Percentiles rank a stretch among this genome's conserved stretches.
These are phyloP conservation scores for Forsythia viridissima DNA, from an alignment of 257 asterid species.

Conservation along the genomic window DNA sequence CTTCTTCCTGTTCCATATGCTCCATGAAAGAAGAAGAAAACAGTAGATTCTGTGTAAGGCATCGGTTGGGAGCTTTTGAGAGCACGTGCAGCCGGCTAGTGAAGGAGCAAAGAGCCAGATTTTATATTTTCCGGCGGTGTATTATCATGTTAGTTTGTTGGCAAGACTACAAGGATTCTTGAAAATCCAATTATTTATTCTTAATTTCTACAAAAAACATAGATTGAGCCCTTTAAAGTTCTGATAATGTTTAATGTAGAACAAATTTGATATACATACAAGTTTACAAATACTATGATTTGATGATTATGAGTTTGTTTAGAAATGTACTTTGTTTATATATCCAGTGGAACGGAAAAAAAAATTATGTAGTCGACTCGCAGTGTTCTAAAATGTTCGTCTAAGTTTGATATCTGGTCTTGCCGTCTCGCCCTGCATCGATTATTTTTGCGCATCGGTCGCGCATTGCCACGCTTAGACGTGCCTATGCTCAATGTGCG, in stretches of 20 bases:
- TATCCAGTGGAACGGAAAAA: too few species aligned
- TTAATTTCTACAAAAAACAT: neutral
- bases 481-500: too few species aligned
- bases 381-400: too few species aligned
- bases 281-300: neutral
- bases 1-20: neutral
- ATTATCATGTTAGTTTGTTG: conserved; percentile 15
- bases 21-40: neutral
- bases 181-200: neutral
- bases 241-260: neutral
- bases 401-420: too few species aligned
- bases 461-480: too few species aligned
- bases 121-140: conserved; percentile 15
- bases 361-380: too few species aligned
- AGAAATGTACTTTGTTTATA: neutral
- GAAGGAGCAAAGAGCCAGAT: conserved; percentile 17
- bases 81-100: conserved; percentile 6
- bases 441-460: too few species aligned
- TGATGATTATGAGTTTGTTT: neutral
- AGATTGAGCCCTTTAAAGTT: neutral
- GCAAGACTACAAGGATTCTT: conserved; percentile 1
- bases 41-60: neutral
- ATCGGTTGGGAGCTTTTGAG: neutral
- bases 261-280: neutral
- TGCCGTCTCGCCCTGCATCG: too few species aligned